A percentile compares a stretch with the other conserved stretches of the same genome.
Evolutionary conservation across 139 green algal species (phyloP).

Genomic region (Chlorella sp.): DNA sequence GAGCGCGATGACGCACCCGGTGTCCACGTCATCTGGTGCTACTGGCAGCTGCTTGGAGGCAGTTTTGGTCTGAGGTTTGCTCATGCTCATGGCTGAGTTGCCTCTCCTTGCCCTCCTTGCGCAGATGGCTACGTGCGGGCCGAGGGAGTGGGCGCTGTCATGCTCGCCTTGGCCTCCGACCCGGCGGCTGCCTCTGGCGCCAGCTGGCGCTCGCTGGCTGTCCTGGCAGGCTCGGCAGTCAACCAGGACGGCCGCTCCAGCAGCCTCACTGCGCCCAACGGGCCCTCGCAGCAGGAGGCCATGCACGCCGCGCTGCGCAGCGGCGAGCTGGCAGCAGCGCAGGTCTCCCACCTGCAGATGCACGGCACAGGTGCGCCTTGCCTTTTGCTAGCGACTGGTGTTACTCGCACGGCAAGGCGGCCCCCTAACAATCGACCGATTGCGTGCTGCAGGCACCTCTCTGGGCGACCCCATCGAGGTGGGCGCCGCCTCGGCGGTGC

Average conservation of each 20-base stretch:
- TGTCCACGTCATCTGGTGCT: neutral
- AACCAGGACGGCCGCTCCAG: conserved; percentile 65
- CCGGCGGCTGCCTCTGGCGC: conserved; percentile 1
- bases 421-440: too few relatives aligned
- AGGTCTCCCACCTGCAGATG: conserved; percentile 60
- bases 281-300: conserved; percentile 71
- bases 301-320: conserved; percentile 62
- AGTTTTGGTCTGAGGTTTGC: too few relatives aligned
- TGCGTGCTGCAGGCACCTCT: conserved; percentile 23
- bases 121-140: conserved; percentile 83
- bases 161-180: conserved; percentile 7
- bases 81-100: too few relatives aligned
- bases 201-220: conserved; percentile 44
- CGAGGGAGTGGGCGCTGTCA: conserved; percentile 51
- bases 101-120: too few relatives aligned
- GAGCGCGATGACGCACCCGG: neutral
- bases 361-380: conserved; percentile 67
- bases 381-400: too few relatives aligned
- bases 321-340: conserved; percentile 5
- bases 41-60: too few relatives aligned
- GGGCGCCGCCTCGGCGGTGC: conserved; percentile 55
- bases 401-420: too few relatives aligned
- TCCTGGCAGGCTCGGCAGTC: conserved; percentile 39
- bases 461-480: conserved; percentile 90
- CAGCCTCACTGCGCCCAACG: conserved; percentile 60